phyloP scores from a whole-genome alignment of 768 basidiomycete species.

The Termitomyces sp. region DNA sequence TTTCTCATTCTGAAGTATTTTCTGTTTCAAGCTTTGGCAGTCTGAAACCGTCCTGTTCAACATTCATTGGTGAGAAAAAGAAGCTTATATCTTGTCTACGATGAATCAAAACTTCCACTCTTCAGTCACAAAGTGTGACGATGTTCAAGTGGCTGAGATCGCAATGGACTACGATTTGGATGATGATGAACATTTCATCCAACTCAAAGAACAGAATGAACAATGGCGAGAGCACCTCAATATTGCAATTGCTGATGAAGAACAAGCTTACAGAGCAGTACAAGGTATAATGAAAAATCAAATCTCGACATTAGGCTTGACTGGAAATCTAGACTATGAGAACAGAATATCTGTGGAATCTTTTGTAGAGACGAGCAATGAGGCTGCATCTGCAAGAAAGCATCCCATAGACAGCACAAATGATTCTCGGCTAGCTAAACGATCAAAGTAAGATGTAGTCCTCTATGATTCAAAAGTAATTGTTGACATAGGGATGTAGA shows the following conservation, averaged over 20 bases:
- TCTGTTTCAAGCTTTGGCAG: not conserved
- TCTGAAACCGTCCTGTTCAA: conserved; percentile 1
- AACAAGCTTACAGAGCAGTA: not conserved
- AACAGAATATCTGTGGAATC: too few species aligned
- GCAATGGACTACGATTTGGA: not conserved
- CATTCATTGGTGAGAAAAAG: conserved; percentile 1
- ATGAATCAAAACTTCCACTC: not conserved
- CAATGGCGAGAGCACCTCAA: not conserved
- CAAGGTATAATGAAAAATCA: not conserved
- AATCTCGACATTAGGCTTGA: not conserved
- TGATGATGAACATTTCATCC: not conserved
- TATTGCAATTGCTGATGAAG: not conserved
- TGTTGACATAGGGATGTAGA: not conserved
- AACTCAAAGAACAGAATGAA: not conserved
- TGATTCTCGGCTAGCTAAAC: not conserved
- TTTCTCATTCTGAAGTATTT: not conserved
- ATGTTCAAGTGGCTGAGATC: not conserved
- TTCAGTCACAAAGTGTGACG: conserved; percentile 4
- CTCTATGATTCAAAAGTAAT: not conserved
- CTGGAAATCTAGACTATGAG: too few species aligned
- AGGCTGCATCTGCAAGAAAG: not conserved
- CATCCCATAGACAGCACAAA: not conserved
- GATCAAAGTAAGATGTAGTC: not conserved
- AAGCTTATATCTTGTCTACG: not conserved
- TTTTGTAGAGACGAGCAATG: not conserved